Conservation (phyloP, 208 protist species). For the Trypanosoma scelopori region DNA sequence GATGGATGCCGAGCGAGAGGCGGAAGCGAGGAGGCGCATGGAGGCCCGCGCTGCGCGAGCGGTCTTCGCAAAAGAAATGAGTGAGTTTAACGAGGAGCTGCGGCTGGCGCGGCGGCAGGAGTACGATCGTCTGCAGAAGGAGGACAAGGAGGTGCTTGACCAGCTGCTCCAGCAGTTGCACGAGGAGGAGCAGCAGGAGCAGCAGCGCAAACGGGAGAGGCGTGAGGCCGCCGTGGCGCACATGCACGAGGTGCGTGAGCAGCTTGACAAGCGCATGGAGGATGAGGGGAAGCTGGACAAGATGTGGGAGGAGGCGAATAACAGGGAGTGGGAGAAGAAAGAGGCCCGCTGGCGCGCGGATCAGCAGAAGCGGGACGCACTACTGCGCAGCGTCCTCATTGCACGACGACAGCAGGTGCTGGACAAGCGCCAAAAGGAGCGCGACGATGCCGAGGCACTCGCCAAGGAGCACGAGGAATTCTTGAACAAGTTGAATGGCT, state of each 20-base stretch:
- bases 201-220: slow-evolving; percentile 36
- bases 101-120: slow-evolving; percentile 67
- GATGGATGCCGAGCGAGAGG: slow-evolving; percentile 54
- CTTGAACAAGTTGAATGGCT: slow-evolving; percentile 36
- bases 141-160: slow-evolving; percentile 75
- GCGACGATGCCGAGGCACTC: slow-evolving; percentile 35
- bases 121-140: slow-evolving; percentile 61
- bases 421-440: slow-evolving; percentile 53
- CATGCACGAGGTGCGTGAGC: slow-evolving; percentile 50
- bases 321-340: slow-evolving; percentile 78
- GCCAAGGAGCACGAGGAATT: slow-evolving; percentile 57
- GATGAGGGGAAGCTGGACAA: slow-evolving; percentile 60
- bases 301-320: slow-evolving; percentile 81
- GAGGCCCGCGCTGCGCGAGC: slow-evolving; percentile 31
- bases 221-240: slow-evolving; percentile 35
- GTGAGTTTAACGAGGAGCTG: slow-evolving; percentile 66
- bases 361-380: slow-evolving; percentile 50
- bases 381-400: slow-evolving; percentile 73
- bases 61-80: slow-evolving; percentile 66
- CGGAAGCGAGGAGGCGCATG: slow-evolving; percentile 47
- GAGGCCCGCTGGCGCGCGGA: slow-evolving; percentile 73
- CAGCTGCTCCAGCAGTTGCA: slow-evolving; percentile 49
- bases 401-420: slow-evolving; percentile 78
- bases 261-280: slow-evolving; percentile 45
- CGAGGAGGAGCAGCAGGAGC: slow-evolving; percentile 46